Evolutionary conservation across 1,284 basidiomycete species (phyloP).

Genomic region (Exobasidium rhododendri): DNA sequence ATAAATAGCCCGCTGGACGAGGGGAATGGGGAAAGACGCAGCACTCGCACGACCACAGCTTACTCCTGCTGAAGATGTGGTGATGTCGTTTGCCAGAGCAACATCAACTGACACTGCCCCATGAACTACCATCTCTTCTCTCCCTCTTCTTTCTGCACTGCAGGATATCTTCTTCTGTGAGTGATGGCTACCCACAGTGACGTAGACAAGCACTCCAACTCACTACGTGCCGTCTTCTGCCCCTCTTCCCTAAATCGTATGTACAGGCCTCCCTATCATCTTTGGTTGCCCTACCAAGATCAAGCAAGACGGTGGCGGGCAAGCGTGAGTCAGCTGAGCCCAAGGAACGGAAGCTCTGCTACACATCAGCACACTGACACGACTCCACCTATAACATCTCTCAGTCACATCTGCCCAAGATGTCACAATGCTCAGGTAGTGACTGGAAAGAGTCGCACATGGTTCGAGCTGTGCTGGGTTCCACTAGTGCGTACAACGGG

Average conservation of each 20-base stretch:
- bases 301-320: constrained; percentile 47
- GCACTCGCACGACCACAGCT: too few species aligned
- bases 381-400: neutral
- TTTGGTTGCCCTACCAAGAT: constrained; percentile 52
- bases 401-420: constrained; percentile 43
- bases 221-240: neutral
- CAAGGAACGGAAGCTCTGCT: neutral
- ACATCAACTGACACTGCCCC: too few species aligned
- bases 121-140: neutral
- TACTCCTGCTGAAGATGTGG: too few species aligned
- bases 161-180: neutral
- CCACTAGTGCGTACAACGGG: constrained; percentile 26
- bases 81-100: too few species aligned
- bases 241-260: neutral
- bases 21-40: too few species aligned
- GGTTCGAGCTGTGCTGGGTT: constrained; percentile 54
- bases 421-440: constrained; percentile 53
- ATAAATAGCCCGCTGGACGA: too few species aligned
- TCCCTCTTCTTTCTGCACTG: neutral
- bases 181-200: too few species aligned
- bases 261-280: constrained; percentile 35
- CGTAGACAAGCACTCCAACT: neutral
- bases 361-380: constrained; percentile 2
- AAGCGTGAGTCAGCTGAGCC: constrained; percentile 17
- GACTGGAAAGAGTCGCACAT: constrained; percentile 41